phyloP scores from a whole-genome alignment of 2,329 filamentous ascomycete genomes.

The Aspergillus novofumigatus region DNA sequence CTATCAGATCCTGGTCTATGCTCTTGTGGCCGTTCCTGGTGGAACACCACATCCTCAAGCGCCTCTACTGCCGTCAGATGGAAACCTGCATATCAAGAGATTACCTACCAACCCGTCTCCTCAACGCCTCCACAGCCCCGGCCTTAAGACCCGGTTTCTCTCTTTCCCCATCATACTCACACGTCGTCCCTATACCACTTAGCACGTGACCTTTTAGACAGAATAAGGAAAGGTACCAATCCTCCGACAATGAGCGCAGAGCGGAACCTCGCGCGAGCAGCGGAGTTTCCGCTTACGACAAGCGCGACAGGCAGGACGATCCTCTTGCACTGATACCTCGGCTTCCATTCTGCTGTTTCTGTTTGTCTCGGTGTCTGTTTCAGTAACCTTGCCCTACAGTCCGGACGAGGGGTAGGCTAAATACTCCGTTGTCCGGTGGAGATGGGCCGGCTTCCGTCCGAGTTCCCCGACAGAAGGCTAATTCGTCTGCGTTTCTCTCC shows the following conservation, averaged over 20 bases:
- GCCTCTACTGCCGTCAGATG: background rate
- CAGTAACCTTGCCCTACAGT: background rate
- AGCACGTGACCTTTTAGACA: background rate
- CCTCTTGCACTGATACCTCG: background rate
- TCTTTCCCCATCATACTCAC: constrained; percentile 29
- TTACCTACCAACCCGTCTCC: constrained; percentile 28
- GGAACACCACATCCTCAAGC: constrained; percentile 6
- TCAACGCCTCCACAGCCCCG: constrained; percentile 36
- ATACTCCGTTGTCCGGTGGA: background rate
- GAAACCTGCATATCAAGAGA: background rate
- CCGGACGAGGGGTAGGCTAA: background rate
- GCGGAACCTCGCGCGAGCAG: constrained; percentile 1
- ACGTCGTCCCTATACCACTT: constrained; percentile 10
- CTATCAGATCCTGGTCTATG: background rate
- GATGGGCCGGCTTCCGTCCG: background rate
- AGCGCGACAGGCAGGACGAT: background rate
- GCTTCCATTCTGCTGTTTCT: background rate
- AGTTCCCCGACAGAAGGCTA: background rate
- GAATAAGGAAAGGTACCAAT: background rate
- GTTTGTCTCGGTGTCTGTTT: no score
- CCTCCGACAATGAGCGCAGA: constrained; percentile 1
- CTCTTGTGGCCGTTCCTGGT: background rate
- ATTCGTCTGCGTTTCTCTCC: background rate
- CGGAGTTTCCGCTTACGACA: constrained; percentile 2
- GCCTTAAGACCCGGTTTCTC: constrained; percentile 37